Percentiles rank a stretch among this genome's conserved stretches.
Conservation (phyloP, 2,329 filamentous ascomycete genomes). For the Fusarium subtropicale region DNA sequence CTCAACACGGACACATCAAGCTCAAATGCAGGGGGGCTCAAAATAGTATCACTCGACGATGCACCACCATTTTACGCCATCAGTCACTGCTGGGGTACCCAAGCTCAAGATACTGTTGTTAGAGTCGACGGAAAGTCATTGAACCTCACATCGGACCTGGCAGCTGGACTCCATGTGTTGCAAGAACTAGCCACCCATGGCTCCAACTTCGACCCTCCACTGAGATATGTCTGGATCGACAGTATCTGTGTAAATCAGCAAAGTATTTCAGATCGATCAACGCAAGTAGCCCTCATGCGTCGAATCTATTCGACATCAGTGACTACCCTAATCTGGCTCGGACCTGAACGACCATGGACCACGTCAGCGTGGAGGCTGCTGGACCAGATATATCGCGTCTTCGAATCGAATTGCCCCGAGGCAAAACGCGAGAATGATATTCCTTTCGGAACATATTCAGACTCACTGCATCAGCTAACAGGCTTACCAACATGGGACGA, state of each 20-base stretch:
- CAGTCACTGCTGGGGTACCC: constrained; percentile 2
- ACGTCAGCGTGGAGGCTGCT: background rate
- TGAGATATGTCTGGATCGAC: background rate
- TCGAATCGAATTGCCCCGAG: fast-evolving
- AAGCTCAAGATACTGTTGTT: background rate
- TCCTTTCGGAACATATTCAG: background rate
- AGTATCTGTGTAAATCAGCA: background rate
- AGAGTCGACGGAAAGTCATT: background rate
- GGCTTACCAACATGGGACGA: background rate
- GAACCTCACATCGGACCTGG: background rate
- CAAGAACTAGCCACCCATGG: background rate
- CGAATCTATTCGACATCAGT: background rate
- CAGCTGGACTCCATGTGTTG: background rate
- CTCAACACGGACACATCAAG: background rate
- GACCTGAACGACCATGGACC: background rate
- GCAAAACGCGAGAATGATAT: background rate
- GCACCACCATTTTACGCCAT: constrained; percentile 1
- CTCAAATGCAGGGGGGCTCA: background rate
- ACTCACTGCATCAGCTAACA: background rate
- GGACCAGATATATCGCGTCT: background rate
- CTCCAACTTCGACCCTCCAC: background rate
- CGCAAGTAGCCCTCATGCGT: background rate
- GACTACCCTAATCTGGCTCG: background rate
- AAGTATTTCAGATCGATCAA: background rate
- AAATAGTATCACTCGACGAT: background rate